Percentiles rank a stretch among this genome's conserved stretches.
These are phyloP conservation scores for Rubia tinctorum DNA, from an alignment of 305 asterid genomes.

Conservation along the genomic window DNA sequence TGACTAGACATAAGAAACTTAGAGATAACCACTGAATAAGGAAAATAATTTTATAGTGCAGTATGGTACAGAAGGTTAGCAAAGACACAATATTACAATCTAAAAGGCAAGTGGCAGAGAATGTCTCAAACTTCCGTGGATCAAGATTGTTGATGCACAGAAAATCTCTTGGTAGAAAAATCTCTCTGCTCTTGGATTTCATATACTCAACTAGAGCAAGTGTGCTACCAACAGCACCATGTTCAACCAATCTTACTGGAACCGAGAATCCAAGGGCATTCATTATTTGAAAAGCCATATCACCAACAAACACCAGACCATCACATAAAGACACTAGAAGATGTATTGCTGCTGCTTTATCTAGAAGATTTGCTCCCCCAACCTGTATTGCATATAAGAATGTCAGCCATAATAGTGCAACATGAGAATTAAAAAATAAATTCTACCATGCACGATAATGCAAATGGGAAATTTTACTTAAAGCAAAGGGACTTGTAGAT, in stretches of 20 bases:
- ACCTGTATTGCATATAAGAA: conserved; percentile 48
- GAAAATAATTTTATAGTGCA: not conserved
- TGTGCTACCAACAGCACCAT: conserved; percentile 49
- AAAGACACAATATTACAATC: conserved; percentile 49
- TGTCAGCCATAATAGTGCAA: conserved; percentile 10
- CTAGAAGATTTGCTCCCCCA: conserved; percentile 69
- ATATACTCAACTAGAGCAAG: conserved; percentile 49
- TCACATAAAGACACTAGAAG: conserved; percentile 66
- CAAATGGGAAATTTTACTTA: conserved; percentile 15
- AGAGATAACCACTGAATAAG: not conserved
- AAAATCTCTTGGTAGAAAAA: conserved; percentile 70
- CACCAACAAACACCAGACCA: conserved; percentile 78
- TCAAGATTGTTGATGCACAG: conserved; percentile 48
- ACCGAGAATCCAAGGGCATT: conserved; percentile 61
- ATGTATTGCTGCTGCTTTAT: conserved; percentile 62
- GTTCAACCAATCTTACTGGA: conserved; percentile 58
- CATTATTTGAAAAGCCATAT: conserved; percentile 79
- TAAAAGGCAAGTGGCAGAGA: conserved; percentile 41
- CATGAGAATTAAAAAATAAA: not conserved
- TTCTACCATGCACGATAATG: conserved; percentile 12
- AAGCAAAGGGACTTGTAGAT: conserved; percentile 21
- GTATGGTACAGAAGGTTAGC: conserved; percentile 18
- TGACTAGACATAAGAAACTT: not conserved
- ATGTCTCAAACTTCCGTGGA: conserved; percentile 36
- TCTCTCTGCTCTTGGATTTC: conserved; percentile 54